Evolutionary conservation across 1,284 basidiomycete genomes (phyloP), one percentile per base, ranked within the genome.

Genomic region (Ustilago esculenta): DNA sequence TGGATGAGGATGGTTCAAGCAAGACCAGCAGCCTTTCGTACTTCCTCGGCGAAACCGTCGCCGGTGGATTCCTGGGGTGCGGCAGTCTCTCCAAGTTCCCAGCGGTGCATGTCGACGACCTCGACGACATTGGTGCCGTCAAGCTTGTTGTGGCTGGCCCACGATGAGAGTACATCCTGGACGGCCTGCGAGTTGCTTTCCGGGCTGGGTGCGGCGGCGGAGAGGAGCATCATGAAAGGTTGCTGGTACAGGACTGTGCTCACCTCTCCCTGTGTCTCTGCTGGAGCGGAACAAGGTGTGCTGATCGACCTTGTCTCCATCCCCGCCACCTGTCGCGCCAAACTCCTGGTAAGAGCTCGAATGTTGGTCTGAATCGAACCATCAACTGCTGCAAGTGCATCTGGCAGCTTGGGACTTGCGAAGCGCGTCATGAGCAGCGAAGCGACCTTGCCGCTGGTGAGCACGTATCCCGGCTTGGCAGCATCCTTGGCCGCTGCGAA

Each of bases 241-340:
- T 96, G 94, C 21, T 88, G 85, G 76, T 92, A 90, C 51, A 97
- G 83, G 15, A 87, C 87, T 10, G 72, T 77, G 5, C 85, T 87
- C 32, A 89, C 87, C 33, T 87, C 86, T 18, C 84, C 84, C 14
- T 82, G 81, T 5, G 83, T 84, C 6, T 76, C 73, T 7, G 52
- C 59, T 3, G 41, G 24, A 5, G 29, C 17, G 1, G 29, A 23
- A 4, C 57, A 32, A 4, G 79, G 55, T 2, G 83, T 73, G 12
- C 75, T 83, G 37, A 96, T 85, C 0, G 85, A 85, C n/a, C 83
- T 83, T 0, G 92, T 92, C 23, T 90, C 87, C 82, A 94, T 90
- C 1, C 93, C 94, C 10, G 90, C 89, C 30, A 92, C 89, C 82
- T 96, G 94, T 45, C 92, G 86, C 1, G 90, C 91, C 8, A 96